A percentile compares a stretch with the other conserved stretches of the same genome.
These are phyloP conservation scores for Cnidoscolus chayamansa DNA, from an alignment of 441 rosid species.

Conservation along the genomic window DNA sequence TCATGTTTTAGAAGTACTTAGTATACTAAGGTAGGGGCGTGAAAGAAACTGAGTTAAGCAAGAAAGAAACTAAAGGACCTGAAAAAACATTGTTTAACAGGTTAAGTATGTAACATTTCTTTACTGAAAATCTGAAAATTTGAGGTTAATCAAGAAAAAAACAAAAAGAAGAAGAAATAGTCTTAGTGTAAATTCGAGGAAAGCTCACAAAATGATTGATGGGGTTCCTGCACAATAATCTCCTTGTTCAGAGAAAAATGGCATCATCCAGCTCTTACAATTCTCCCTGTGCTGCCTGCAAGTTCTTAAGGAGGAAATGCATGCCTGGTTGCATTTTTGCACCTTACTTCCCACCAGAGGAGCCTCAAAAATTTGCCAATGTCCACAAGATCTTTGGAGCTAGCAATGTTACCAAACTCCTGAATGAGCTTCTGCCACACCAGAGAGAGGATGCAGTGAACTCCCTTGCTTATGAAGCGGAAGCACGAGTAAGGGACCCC, in stretches of 20 bases:
- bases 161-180: background rate
- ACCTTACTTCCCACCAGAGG: conserved; percentile 97
- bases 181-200: conserved; percentile 2
- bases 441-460: conserved; percentile 96
- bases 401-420: conserved; percentile 88
- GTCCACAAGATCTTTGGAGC: conserved; percentile 98
- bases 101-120: background rate
- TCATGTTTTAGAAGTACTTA: background rate
- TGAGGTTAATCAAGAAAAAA: background rate
- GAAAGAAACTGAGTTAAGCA: background rate
- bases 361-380: conserved; percentile 90
- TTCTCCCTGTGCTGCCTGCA: conserved; percentile 98
- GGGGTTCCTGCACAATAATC: conserved; percentile 4
- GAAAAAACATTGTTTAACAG: background rate
- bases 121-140: conserved; percentile 5
- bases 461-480: conserved; percentile 91
- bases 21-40: background rate
- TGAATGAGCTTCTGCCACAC: conserved; percentile 84
- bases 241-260: conserved; percentile 37
- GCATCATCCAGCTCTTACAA: conserved; percentile 92
- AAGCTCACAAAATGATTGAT: conserved; percentile 26
- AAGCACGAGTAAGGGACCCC: conserved; percentile 90
- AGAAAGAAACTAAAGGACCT: background rate
- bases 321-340: conserved; percentile 90
- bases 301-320: conserved; percentile 88